These are phyloP conservation scores for Penicillium robsamsonii DNA, from an alignment of 495 filamentous ascomycete species.

Conservation along the genomic window DNA sequence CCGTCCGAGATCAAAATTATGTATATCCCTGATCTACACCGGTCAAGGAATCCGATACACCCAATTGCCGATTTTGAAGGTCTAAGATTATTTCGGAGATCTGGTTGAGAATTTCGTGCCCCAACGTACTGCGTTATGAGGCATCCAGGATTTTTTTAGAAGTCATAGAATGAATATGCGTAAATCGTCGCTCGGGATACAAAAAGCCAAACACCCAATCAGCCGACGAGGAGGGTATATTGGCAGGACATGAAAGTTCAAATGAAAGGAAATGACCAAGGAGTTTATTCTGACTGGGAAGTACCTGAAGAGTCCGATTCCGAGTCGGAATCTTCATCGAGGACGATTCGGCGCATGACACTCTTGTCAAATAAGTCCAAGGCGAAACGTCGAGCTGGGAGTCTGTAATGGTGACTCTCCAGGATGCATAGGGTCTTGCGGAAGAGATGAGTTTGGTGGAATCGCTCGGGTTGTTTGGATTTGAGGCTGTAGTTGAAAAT, in stretches of 20 bases:
- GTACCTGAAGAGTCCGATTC: conserved; percentile 33
- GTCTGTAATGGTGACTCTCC: conserved; percentile 86
- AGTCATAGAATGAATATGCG: conserved; percentile 14
- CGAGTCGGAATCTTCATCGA: conserved; percentile 58
- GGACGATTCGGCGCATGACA: conserved; percentile 77
- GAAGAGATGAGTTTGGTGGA: conserved; percentile 74
- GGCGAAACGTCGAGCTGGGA: conserved; percentile 80
- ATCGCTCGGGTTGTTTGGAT: conserved; percentile 62
- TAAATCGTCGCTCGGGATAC: conserved; percentile 13
- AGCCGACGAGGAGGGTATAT: conserved; percentile 9
- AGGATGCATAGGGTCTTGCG: conserved; percentile 77
- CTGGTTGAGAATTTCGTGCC: no score
- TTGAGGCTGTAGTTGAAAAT: conserved; percentile 52
- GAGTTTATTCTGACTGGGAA: conserved; percentile 25
- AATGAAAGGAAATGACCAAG: conserved; percentile 8
- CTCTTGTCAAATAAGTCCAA: conserved; percentile 91
- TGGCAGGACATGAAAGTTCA: conserved; percentile 4
- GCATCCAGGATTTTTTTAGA: background rate
- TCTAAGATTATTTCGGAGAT: no score
- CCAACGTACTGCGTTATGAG: background rate
- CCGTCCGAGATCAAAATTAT: no score
- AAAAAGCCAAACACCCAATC: conserved; percentile 10
- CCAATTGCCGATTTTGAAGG: no score
- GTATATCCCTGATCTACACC: no score
- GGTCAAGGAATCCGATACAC: no score